phyloP scores from a whole-genome alignment of 1,139 yeast species.

The Candida sanyaensis region DNA sequence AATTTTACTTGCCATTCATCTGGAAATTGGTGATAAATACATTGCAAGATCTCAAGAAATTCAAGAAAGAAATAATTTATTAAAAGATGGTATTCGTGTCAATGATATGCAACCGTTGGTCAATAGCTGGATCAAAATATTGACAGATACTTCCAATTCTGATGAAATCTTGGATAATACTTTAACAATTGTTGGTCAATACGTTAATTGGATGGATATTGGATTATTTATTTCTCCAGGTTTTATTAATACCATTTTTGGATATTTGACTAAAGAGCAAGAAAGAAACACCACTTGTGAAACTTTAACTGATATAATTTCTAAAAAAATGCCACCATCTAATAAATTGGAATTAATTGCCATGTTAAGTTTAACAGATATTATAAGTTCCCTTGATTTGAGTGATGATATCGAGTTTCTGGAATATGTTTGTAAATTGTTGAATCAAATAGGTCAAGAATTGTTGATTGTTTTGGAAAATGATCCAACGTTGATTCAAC shows the following conservation, averaged over 20 bases:
- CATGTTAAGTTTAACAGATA: constrained; percentile 63
- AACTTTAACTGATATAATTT: constrained; percentile 76
- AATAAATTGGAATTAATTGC: constrained; percentile 78
- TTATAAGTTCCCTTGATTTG: constrained; percentile 43
- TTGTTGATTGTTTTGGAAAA: constrained; percentile 63
- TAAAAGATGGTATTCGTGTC: constrained; percentile 81
- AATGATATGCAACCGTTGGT: constrained; percentile 74
- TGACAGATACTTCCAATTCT: constrained; percentile 32
- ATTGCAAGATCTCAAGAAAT: constrained; percentile 65
- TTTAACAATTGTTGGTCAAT: constrained; percentile 76
- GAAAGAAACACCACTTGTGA: constrained; percentile 62
- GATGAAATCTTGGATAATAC: constrained; percentile 57
- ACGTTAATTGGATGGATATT: constrained; percentile 95
- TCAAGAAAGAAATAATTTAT: constrained; percentile 64
- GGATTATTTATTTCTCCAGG: constrained; percentile 70
- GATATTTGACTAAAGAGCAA: constrained; percentile 52
- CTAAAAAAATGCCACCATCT: constrained; percentile 90
- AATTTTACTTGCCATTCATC: constrained; percentile 73
- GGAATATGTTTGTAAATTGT: constrained; percentile 74
- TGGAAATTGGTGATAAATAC: constrained; percentile 91
- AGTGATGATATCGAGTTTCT: constrained; percentile 61
- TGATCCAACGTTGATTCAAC: constrained; percentile 49
- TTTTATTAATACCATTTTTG: constrained; percentile 63
- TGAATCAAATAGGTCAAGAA: constrained; percentile 77
- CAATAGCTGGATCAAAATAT: constrained; percentile 65